Percentiles rank a stretch among this genome's conserved stretches.
Conservation (phyloP, 1,284 basidiomycete species). For the Cryptococcus maquisensis region DNA sequence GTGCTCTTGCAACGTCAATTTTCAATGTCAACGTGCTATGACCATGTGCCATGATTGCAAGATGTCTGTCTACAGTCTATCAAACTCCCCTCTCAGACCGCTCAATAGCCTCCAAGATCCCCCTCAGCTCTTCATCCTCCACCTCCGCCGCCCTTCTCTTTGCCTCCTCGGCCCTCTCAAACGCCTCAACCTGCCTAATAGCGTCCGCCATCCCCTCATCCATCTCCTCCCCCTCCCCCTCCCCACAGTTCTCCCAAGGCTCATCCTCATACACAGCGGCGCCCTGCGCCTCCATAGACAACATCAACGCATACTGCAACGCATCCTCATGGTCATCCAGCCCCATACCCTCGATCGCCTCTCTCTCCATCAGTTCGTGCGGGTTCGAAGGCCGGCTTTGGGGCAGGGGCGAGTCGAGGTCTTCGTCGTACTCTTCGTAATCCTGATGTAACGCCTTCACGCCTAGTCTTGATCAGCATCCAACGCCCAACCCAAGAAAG, state of each 20-base stretch:
- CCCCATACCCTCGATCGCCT: conserved; percentile 35
- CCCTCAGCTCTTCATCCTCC: conserved; percentile 22
- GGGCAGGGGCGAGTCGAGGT: conserved; percentile 20
- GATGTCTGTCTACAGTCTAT: background rate
- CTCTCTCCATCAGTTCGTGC: conserved; percentile 18
- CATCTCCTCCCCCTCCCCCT: conserved; percentile 2
- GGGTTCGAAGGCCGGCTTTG: background rate
- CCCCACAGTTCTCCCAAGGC: background rate
- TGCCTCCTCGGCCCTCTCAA: conserved; percentile 13
- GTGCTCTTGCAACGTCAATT: no score
- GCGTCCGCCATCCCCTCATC: conserved; percentile 19
- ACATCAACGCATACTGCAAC: conserved; percentile 40
- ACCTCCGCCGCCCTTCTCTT: conserved; percentile 22
- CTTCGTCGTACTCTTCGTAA: conserved; percentile 8
- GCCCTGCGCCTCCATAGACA: conserved; percentile 32
- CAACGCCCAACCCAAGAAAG: conserved; percentile 11
- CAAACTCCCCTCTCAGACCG: conserved; percentile 21
- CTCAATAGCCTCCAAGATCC: conserved; percentile 33
- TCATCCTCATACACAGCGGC: background rate
- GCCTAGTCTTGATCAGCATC: conserved; percentile 12
- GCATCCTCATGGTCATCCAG: conserved; percentile 40
- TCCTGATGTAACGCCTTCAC: conserved; percentile 34
- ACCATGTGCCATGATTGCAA: no score
- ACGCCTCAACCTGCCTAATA: conserved; percentile 20
- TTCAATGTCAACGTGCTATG: no score